A percentile compares a stretch with the other conserved stretches of the same genome.
Conservation (phyloP, 169 alveolate genomes). For the Plasmodium fragile region DNA sequence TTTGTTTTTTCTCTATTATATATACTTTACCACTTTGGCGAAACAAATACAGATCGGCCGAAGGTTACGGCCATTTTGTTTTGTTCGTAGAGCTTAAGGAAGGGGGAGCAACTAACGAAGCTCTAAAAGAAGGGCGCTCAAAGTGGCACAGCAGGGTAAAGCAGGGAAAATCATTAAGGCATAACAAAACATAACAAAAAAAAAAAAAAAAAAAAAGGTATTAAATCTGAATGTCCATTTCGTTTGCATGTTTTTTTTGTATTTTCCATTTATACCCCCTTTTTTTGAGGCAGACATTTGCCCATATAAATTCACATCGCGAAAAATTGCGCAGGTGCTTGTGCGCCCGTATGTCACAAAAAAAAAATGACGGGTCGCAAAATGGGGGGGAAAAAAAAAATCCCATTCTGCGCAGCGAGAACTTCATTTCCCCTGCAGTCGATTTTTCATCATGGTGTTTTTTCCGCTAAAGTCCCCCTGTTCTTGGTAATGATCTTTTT, state of each 20-base stretch:
- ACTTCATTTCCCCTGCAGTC: neutral
- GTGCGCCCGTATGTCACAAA: neutral
- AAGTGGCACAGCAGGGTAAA: neutral
- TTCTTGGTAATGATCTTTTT: neutral
- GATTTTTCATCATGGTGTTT: neutral
- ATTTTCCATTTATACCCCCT: neutral
- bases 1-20: neutral
- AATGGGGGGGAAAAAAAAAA: neutral
- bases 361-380: neutral
- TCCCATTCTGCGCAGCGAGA: neutral
- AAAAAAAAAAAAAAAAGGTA: neutral
- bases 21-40: neutral
- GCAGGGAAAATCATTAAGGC: neutral
- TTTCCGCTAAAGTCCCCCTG: neutral
- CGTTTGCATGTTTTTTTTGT: neutral
- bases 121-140: neutral
- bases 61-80: neutral
- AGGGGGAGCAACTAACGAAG: neutral
- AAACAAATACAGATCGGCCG: neutral
- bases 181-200: neutral
- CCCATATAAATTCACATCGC: neutral
- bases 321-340: neutral
- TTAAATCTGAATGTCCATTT: neutral
- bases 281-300: neutral
- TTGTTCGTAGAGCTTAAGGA: neutral